These are phyloP conservation scores for Phytopythium oedochilum DNA, from an alignment of 352 stramenopile genomes.

Conservation along the genomic window DNA sequence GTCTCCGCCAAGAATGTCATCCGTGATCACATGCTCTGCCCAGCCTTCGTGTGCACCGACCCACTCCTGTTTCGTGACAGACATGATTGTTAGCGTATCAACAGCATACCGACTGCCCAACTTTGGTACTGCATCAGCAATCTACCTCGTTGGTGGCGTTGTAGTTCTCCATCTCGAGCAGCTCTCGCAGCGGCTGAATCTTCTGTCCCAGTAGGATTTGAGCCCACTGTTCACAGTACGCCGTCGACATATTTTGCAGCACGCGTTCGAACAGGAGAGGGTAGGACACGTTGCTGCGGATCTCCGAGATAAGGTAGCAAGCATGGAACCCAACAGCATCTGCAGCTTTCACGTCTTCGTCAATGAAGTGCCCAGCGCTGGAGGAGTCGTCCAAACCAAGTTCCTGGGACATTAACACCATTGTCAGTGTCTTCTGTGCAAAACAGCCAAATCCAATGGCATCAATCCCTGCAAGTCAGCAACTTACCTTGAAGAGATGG, in stretches of 20 bases:
- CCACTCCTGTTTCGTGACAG: conserved; percentile 49
- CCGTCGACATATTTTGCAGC: conserved; percentile 44
- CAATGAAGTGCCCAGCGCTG: conserved; percentile 36
- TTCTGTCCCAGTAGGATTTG: conserved; percentile 45
- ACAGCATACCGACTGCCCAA: background rate
- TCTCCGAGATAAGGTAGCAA: conserved; percentile 48
- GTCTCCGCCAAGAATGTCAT: conserved; percentile 34
- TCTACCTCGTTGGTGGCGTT: conserved; percentile 72
- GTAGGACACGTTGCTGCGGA: conserved; percentile 34
- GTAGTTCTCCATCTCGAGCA: conserved; percentile 68
- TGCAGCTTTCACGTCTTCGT: conserved; percentile 46
- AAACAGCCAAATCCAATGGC: background rate
- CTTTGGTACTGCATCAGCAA: background rate
- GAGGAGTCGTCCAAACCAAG: conserved; percentile 7
- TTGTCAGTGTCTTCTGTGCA: background rate
- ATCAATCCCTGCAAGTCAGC: too few relatives aligned
- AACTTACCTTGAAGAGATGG: background rate
- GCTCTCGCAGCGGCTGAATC: conserved; percentile 56
- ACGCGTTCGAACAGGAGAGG: conserved; percentile 48
- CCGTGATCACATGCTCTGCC: conserved; percentile 59
- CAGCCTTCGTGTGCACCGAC: conserved; percentile 68
- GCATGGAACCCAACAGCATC: conserved; percentile 42
- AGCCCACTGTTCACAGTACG: conserved; percentile 73
- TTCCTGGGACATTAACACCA: conserved; percentile 11
- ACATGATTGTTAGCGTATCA: background rate